A percentile compares a stretch with the other conserved stretches of the same genome.
Evolutionary conservation across 2,329 filamentous ascomycete species (phyloP).

Genomic region (Diaporthe ilicicola): DNA sequence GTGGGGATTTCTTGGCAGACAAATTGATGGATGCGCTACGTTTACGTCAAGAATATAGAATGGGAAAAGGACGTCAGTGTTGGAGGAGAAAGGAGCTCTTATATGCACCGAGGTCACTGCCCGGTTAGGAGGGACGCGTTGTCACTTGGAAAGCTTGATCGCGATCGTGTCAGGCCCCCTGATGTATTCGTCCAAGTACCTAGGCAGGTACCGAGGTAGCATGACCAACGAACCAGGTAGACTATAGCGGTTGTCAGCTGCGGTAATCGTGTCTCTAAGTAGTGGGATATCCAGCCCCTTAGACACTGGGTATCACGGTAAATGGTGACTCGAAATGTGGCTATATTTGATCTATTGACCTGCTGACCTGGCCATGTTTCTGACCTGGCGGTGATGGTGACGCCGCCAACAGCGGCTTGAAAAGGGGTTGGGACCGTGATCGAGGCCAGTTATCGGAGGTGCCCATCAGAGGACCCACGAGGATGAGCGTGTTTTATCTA

Average conservation of each 20-base stretch:
- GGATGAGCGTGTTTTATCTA: neutral
- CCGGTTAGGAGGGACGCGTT: neutral
- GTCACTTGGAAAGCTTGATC: slow-evolving; percentile 18
- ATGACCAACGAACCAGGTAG: neutral
- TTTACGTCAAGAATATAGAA: neutral
- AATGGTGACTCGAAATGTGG: neutral
- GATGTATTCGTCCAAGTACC: neutral
- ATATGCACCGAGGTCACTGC: slow-evolving; percentile 16
- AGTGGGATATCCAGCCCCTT: neutral
- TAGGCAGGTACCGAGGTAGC: neutral
- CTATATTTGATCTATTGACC: neutral
- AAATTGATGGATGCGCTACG: neutral
- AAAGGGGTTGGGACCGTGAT: neutral
- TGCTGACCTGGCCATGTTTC: neutral
- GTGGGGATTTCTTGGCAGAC: slow-evolving; percentile 1
- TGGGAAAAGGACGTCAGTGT: neutral
- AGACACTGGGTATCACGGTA: neutral
- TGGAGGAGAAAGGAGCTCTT: slow-evolving; percentile 20
- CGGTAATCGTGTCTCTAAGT: neutral
- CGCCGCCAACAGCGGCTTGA: neutral
- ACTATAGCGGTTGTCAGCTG: neutral
- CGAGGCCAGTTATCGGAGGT: neutral
- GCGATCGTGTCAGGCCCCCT: slow-evolving; percentile 11
- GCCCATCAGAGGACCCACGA: neutral
- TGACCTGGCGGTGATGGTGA: neutral